A percentile compares a stretch with the other conserved stretches of the same genome.
phyloP scores from a whole-genome alignment of 176 grass and related monocot genomes.

The Melocanna baccifera region DNA sequence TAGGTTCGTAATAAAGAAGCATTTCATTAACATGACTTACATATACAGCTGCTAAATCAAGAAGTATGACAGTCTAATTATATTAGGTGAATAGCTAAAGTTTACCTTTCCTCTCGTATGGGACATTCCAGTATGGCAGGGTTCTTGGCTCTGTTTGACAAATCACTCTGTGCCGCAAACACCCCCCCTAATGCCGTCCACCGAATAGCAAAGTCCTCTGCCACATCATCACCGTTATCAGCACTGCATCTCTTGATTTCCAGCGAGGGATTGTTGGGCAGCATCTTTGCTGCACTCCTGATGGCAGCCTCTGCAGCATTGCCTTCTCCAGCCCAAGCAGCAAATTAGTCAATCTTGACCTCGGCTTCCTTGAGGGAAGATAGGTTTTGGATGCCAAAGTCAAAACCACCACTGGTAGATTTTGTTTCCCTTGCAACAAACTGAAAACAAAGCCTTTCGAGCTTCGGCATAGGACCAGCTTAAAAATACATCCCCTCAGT shows the following conservation, averaged over 20 bases:
- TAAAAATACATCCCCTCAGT: background rate
- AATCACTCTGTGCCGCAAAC: background rate
- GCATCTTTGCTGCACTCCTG: background rate
- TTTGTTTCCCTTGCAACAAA: background rate
- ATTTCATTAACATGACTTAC: background rate
- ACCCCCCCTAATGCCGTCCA: background rate
- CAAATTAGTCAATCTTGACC: background rate
- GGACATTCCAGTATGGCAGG: background rate
- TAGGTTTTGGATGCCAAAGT: background rate
- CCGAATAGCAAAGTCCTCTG: background rate
- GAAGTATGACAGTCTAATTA: background rate
- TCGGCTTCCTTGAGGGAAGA: background rate
- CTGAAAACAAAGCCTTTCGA: background rate
- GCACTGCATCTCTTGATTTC: background rate
- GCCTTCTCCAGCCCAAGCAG: background rate
- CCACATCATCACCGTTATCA: background rate
- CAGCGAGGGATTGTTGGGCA: background rate
- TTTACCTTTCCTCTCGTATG: background rate
- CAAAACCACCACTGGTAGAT: background rate
- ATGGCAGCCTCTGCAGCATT: background rate
- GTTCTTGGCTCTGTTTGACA: background rate
- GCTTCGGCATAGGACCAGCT: background rate
- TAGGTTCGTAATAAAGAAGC: background rate
- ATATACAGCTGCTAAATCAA: background rate
- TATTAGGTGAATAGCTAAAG: background rate